A percentile compares a stretch with the other conserved stretches of the same genome.
Conservation (phyloP, 2,329 filamentous ascomycete species). For the Macrophomina phaseolina region DNA sequence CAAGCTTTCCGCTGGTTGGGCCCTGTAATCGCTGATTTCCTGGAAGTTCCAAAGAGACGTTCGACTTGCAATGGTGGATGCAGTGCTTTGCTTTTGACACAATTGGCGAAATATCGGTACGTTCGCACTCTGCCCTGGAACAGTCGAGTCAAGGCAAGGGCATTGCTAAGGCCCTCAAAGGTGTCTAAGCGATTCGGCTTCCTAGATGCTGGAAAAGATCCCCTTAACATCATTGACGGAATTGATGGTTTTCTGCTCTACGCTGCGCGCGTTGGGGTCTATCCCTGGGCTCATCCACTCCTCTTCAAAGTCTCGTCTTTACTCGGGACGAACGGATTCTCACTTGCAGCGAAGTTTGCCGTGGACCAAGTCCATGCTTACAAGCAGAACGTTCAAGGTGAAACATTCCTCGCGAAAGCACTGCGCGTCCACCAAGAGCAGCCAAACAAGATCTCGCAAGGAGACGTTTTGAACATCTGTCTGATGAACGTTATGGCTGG, state of each 20-base stretch:
- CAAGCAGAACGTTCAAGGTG: not conserved
- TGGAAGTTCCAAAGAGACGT: constrained; percentile 11
- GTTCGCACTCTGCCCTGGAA: constrained; percentile 1
- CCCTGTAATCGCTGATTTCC: no score
- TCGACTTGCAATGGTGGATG: constrained; percentile 53
- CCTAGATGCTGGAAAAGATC: constrained; percentile 54
- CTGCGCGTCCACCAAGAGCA: constrained; percentile 49
- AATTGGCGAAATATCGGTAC: constrained; percentile 58
- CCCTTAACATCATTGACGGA: constrained; percentile 49
- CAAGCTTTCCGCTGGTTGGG: not conserved
- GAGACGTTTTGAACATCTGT: constrained; percentile 40
- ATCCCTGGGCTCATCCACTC: constrained; percentile 45
- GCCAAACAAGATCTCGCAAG: constrained; percentile 49
- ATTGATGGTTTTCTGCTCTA: constrained; percentile 47
- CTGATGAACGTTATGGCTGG: constrained; percentile 47
- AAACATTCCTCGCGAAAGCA: constrained; percentile 50
- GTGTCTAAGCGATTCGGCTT: constrained; percentile 48
- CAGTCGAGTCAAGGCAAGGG: no score
- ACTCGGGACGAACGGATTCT: constrained; percentile 30
- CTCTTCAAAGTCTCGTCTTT: constrained; percentile 38
- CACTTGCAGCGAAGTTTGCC: not conserved
- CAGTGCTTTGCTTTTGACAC: constrained; percentile 59
- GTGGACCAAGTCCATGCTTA: not conserved
- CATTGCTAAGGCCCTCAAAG: constrained; percentile 21
- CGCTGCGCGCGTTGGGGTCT: constrained; percentile 51